Base-by-base conservation (phyloP, 2,329 filamentous ascomycete genomes). In the Trichoderma atroviride region DNA sequence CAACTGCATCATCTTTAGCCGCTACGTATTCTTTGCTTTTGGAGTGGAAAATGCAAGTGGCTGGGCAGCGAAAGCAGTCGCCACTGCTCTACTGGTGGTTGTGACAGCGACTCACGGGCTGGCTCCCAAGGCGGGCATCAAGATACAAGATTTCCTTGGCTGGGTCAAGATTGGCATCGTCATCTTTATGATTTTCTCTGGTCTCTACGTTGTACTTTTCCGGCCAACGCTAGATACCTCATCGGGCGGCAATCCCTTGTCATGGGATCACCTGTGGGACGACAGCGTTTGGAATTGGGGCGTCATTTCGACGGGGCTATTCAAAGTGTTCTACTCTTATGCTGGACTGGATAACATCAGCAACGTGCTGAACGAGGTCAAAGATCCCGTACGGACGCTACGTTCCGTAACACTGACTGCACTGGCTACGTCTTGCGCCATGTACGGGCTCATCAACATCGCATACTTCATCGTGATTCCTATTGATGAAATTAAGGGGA, bases 361-460 rank as follows among this genome's bases (percentile, higher is more conserved):
- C 78, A 90, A 92, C 72, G 90, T 92, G 4, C 81, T 92, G 62
- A 91, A 90, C 74, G 90, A 92, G 75, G 89, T 92, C 24, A 88
- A 88, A 70, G 84, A 92, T 70, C 91, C 91, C 0, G 84, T 92
- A 0, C 81, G 85, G 16, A 92, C 90, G 0, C 77, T 92, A 19
- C 88, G 86, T 64, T 87, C 86, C 0, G 89, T 90, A 1, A 86
- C 87, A 0, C 81, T 88, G 0, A 82, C 85, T 0, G 89, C 89
- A 0, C 80, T 93, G 9, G 73, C 84, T 0, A 91, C 89, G 0
- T 86, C 89, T 0, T 89, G 87, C 70, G 79, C 85, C 24, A 81
- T 92, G 67, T 92, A 92, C 73, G 76, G 91, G n/a, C 83, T 92
- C 10, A 85, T 89, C 52, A 92, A 92, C 72, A 75, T 91, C 0